Percentiles rank a stretch among this genome's conserved stretches.
Conservation (phyloP, 2,329 filamentous ascomycete genomes). For the Hymenoscyphus fraxineus region DNA sequence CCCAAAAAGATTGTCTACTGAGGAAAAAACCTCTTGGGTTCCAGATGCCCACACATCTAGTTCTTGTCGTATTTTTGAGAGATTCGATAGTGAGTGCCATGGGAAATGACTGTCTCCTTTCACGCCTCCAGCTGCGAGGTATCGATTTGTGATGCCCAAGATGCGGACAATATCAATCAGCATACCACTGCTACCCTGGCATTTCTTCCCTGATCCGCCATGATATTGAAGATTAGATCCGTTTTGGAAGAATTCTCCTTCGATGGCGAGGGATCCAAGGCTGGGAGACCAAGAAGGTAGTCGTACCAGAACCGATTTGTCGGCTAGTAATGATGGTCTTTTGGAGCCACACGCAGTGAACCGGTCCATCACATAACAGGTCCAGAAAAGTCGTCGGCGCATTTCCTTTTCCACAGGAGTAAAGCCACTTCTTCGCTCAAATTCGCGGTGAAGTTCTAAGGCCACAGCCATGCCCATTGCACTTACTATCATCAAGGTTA, state of each 20-base stretch:
- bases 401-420: conserved; percentile 69
- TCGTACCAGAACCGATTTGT: conserved; percentile 70
- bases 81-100: conserved; percentile 80
- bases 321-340: conserved; percentile 73
- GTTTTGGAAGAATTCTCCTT: conserved; percentile 78
- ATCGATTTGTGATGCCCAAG: conserved; percentile 77
- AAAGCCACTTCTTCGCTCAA: conserved; percentile 58
- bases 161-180: conserved; percentile 82
- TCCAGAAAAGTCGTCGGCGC: conserved; percentile 80
- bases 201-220: conserved; percentile 63
- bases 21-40: conserved; percentile 74
- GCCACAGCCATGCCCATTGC: conserved; percentile 81
- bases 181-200: conserved; percentile 73
- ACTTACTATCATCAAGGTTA: conserved; percentile 48
- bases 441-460: conserved; percentile 75
- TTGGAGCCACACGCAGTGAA: conserved; percentile 79
- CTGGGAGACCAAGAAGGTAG: conserved; percentile 70
- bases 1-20: conserved; percentile 69
- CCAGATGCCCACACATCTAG: conserved; percentile 82
- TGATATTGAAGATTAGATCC: conserved; percentile 74
- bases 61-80: conserved; percentile 82
- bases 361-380: conserved; percentile 82
- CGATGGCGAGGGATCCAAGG: conserved; percentile 57
- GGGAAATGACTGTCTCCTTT: conserved; percentile 89
- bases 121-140: conserved; percentile 78